Conservation (phyloP, 805 yeast genomes). For the Metschnikowia lunata region DNA sequence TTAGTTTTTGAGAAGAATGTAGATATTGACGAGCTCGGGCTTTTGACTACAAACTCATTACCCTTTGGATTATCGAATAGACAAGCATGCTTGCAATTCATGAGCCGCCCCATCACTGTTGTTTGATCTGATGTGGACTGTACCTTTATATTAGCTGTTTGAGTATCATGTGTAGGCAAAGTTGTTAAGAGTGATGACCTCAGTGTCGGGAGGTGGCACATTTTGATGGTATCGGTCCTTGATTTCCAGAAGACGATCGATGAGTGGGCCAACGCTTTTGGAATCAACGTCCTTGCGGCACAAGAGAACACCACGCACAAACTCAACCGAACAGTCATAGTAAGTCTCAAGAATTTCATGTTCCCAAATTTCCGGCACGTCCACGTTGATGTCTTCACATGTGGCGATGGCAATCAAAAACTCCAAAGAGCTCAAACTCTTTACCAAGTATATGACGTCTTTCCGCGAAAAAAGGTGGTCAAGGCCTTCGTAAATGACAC, state of each 20-base stretch:
- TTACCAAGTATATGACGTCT: constrained; percentile 35
- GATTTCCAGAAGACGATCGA: constrained; percentile 25
- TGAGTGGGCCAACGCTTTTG: constrained; percentile 24
- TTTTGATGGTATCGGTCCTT: constrained; percentile 29
- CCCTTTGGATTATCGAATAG: too few species aligned
- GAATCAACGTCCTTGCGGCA: constrained; percentile 44
- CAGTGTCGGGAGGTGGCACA: constrained; percentile 31
- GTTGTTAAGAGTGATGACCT: constrained; percentile 32
- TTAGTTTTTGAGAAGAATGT: too few species aligned
- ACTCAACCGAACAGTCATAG: constrained; percentile 73
- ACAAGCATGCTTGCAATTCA: too few species aligned
- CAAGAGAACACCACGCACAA: constrained; percentile 60
- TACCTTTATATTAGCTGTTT: too few species aligned
- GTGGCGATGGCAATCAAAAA: constrained; percentile 37
- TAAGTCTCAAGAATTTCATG: constrained; percentile 54
- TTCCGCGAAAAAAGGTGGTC: constrained; percentile 37
- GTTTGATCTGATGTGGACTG: too few species aligned
- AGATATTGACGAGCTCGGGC: too few species aligned
- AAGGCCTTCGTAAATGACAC: constrained; percentile 33
- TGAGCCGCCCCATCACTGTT: too few species aligned
- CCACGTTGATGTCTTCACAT: constrained; percentile 31
- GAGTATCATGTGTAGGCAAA: constrained; percentile 23
- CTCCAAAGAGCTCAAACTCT: constrained; percentile 39
- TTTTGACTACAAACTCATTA: too few species aligned
- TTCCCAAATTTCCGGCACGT: constrained; percentile 49